Base-by-base conservation (phyloP, 768 basidiomycete species). In the Plicaturopsis crispa region DNA sequence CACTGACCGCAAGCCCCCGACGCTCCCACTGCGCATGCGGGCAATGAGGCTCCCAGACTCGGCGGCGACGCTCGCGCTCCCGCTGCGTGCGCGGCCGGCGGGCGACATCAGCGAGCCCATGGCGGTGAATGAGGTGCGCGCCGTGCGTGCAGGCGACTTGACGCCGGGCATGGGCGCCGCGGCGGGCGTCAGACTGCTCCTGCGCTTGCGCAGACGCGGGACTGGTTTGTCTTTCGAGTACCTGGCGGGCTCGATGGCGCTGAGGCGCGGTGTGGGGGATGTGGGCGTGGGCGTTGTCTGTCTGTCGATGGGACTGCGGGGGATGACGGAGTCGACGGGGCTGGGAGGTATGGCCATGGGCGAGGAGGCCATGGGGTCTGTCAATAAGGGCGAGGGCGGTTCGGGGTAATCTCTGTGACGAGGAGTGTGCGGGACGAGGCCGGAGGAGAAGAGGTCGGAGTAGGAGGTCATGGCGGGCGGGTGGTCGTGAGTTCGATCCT, bases 361-460 rank as follows among this genome's bases (percentile, higher is more conserved):
- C 28, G 20, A 31, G 33, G 36, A 42, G 47, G 17, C 45, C 10
- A 43, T 49, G 42, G 24, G 50, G n/a, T n/a, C n/a, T n/a, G n/a
- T n/a, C n/a, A n/a, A n/a, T n/a, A n/a, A n/a, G n/a, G n/a, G n/a
- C n/a, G n/a, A n/a, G n/a, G n/a, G n/a, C n/a, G n/a, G n/a, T n/a
- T n/a, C n/a, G n/a, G n/a, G n/a, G n/a, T n/a, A n/a, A n/a, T n/a
- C n/a, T n/a, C n/a, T n/a, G n/a, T n/a, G n/a, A n/a, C n/a, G 34
- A 30, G 56, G 45, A 31, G 62, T 62, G 4, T 73, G 63, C 11
- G 80, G 80, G 24, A 81, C 73, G 24, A 84, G 67, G 16, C 81
- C 81, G 28, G 80, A 80, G 22, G 80, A 78, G 58, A 84, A 84
- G 49, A 84, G 77, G 6, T 74, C 61, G 21, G 81, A 84, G 50